Base-by-base conservation (phyloP, 768 basidiomycete genomes). In the Kondoa subrosea region DNA sequence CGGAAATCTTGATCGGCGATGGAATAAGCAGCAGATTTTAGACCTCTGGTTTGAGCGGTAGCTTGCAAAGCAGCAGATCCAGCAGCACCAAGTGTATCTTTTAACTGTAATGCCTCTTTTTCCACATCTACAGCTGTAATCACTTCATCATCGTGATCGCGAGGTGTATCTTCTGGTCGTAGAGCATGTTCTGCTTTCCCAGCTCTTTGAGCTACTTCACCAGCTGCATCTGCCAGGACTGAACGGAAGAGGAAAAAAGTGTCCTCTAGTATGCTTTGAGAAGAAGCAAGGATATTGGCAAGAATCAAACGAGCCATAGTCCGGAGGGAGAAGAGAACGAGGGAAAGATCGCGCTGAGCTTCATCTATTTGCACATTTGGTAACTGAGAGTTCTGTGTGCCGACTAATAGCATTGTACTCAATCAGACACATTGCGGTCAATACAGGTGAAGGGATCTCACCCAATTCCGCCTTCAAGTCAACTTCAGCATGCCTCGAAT, bases 181-280 rank as follows among this genome's bases (percentile, higher is more conserved):
- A 63, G 61, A 16, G 33, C 33, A 16, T n/a, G 17, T 16, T 27
- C 61, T 33, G 33, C 61, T n/a, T 63, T 33, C 14, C 34, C 61
- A 21, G 61, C 61, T 8, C 27, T 16, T 16, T 31, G 3, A 26
- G n/a, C 29, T 4, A 32, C 61, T 8, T 63, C 61, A 16, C 14
- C 4, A 8, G 61, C 15, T 17, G 27, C 30, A 32, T 63, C 61
- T 16, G 61, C 61, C 16, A 63, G 29, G 3, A 33, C 33, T 33
- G 30, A 3, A 17, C 61, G 61, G 16, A 33, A 17, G 26, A 63
- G 61, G 61, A 31, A 29, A 33, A 63, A 63, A 32, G 33, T 31
- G 61, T 63, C 61, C 29, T 63, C 61, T 17, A 63, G 30, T 27
- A 63, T 63, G 61, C 61, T 63, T 32, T 63, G 61, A 16, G 29